A percentile compares a stretch with the other conserved stretches of the same genome.
These are phyloP conservation scores for Phaeosphaeria sp. DNA, from an alignment of 2,329 filamentous ascomycete species.

Conservation along the genomic window DNA sequence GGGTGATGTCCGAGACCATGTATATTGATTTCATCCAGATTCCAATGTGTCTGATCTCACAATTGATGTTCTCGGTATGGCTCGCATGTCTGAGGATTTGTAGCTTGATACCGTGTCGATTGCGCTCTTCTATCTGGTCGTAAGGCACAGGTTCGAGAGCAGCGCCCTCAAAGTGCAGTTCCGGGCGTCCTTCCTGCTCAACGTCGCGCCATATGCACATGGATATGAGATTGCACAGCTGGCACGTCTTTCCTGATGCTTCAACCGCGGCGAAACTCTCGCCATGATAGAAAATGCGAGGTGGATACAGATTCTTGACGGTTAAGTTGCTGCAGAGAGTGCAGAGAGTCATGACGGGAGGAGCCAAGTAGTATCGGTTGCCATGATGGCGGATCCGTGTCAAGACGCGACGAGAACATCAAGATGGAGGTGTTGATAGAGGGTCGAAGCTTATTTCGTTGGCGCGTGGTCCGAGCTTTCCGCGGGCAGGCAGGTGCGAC, in stretches of 20 bases:
- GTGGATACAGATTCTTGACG: constrained; percentile 2
- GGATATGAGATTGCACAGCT: constrained; percentile 3
- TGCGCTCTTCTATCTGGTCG: background rate
- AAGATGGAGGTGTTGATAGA: background rate
- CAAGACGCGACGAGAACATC: no score
- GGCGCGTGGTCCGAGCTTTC: background rate
- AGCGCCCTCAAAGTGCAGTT: background rate
- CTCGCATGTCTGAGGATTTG: background rate
- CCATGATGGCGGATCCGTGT: no score
- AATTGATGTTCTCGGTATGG: background rate
- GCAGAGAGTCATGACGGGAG: background rate
- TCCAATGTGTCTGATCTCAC: background rate
- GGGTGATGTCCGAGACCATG: background rate
- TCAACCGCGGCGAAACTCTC: background rate
- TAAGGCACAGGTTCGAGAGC: background rate
- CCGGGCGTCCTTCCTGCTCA: background rate
- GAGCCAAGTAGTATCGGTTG: no score
- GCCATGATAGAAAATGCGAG: constrained; percentile 4
- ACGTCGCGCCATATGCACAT: background rate
- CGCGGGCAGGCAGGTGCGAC: constrained; percentile 1
- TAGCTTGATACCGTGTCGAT: background rate
- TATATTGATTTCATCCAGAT: constrained; percentile 2
- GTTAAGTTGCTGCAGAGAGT: constrained; percentile 1
- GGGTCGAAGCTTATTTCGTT: background rate
- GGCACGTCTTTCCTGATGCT: background rate